Evolutionary conservation across 2,329 filamentous ascomycete genomes (phyloP), one percentile per base, ranked within the genome.

Genomic region (Penicillium sp.): DNA sequence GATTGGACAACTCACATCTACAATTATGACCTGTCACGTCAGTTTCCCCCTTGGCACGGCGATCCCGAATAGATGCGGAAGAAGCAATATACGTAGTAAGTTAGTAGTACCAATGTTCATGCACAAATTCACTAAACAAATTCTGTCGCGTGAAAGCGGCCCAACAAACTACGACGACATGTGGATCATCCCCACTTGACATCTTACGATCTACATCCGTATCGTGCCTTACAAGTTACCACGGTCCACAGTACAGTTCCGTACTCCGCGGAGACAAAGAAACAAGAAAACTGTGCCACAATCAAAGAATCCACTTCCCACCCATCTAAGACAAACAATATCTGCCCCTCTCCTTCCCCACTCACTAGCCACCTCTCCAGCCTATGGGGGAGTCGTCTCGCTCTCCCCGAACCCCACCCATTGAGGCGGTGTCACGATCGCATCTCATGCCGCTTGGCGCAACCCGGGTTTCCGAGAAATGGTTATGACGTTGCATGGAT

Each of bases 371-470:
- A 49, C 47, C 14, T 3, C 34, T 19, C 22, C 30, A 35, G 5
- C 46, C 46, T 30, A 40, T 46, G 41, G 35, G 34, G 41, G 41
- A 30, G 13, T 3, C 4, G 2, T 22, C 18, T 35, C 29, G 8
- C 41, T 33, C 46, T 49, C 47, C 41, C 47, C 47, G 8, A 29
- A 29, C 41, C 29, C 47, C 35, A 49, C 47, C n/a, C 12, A 38
- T 12, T 46, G 47, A 49, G 47, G 47, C 41, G 47, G 47, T 49
- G 47, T 25, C 27, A 37, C 31, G 18, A 50, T 46, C 18, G n/a
- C n/a, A n/a, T n/a, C n/a, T n/a, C 16, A 44, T 14, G 16, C 13
- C 33, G 11, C 11, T 18, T 18, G 22, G 22, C 12, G 36, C 29
- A 35, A 27, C 12, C 46, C 46, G 35, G 35, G 38, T 38, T 30